Evolutionary conservation across 192 early-diverging fungal species (phyloP), one percentile per base, ranked within the genome.

Genomic region (Podila epigama): DNA sequence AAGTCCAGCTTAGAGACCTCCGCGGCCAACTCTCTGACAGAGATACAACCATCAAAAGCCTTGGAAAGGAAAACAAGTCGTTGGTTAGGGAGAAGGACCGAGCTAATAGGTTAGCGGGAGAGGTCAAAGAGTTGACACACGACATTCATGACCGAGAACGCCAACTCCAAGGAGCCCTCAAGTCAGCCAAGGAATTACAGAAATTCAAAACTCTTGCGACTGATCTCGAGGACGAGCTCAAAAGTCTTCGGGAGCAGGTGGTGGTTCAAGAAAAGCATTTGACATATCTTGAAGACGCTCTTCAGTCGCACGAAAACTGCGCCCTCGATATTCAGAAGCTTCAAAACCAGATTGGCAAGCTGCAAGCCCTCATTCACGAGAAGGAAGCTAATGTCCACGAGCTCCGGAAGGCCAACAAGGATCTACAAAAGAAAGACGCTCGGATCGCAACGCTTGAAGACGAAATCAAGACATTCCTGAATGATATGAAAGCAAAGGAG

Each of bases 211-310:
- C 44, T 8, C 70, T n/a, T 2, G 58, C 59, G 5, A 25, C 4
- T 6, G 31, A 33, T 15, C 53, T 75, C 5, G 58, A 66, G n/a
- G 39, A 37, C 5, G 70, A 75, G 58, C 25, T 75, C 51, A 44
- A 63, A 15, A 51, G 51, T 60, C 29, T 75, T 1, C 71, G 41
- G 1, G 64, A 63, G 13, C 72, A 63, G 42, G 59, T 58, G 13
- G 7, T 9, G 2, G 65, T 68, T 13, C 72, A 63, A 57, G 72
- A 68, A 35, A 75, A 62, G 37, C 72, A 75, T 27, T 42, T 75
- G 3, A 57, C 51, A 6, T 67, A 68, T 57, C 72, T 75, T 10
- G 72, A 75, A 18, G 42, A 68, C 18, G 65, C 65, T 42, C 22
- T 68, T 11, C 11, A 42, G 18, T 35, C 64, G 9, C 72, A 68